Evolutionary conservation across 78 protist species (phyloP).

Genomic region (Dictyostelium firmibasis): DNA sequence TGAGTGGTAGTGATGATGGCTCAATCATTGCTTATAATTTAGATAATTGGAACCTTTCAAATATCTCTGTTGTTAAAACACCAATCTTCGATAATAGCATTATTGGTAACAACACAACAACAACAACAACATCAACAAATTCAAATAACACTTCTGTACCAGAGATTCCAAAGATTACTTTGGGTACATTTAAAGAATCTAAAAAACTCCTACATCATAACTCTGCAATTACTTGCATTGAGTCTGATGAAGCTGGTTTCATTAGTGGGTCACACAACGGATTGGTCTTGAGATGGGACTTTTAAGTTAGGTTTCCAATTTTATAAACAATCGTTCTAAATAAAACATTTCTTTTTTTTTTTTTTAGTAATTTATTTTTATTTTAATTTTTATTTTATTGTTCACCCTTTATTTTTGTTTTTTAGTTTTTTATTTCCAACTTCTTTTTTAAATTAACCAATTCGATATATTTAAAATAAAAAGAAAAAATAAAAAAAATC

Average conservation of each 20-base stretch:
- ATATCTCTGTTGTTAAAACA: background rate
- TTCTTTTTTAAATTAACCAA: background rate
- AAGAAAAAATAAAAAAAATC: background rate
- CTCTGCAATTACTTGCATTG: slow-evolving; percentile 43
- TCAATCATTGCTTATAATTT: slow-evolving; percentile 1
- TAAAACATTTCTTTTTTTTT: background rate
- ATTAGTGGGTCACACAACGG: slow-evolving; percentile 42
- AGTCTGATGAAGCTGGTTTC: slow-evolving; percentile 57
- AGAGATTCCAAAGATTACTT: background rate
- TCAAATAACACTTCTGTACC: background rate
- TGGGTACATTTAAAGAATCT: slow-evolving; percentile 22
- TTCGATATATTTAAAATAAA: background rate
- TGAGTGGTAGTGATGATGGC: slow-evolving; percentile 66
- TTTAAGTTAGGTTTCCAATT: background rate
- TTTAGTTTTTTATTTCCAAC: background rate
- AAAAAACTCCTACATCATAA: background rate
- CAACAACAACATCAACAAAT: background rate
- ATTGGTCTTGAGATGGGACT: slow-evolving; percentile 45
- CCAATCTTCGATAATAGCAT: background rate
- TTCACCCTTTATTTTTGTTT: background rate
- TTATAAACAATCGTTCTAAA: background rate
- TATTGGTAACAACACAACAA: background rate
- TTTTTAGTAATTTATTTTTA: background rate
- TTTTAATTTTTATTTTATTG: no score
- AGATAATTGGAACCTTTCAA: slow-evolving; percentile 8